Percentiles rank a stretch among this genome's conserved stretches.
phyloP scores from a whole-genome alignment of 2,329 filamentous ascomycete genomes.

The Botrytis pseudocinerea region DNA sequence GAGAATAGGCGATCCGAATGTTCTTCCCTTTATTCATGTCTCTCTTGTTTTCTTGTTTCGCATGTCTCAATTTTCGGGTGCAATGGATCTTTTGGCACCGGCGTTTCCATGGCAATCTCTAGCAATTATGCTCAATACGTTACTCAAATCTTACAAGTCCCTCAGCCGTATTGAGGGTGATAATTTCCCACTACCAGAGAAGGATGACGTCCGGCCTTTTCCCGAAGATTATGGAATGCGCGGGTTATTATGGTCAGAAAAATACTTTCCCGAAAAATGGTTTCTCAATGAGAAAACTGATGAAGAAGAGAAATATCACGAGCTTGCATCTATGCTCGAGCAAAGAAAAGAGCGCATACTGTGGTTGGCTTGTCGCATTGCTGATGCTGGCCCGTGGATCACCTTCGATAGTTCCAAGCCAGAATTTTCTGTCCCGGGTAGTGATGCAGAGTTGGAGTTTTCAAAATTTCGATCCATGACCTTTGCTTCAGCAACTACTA shows the following conservation, averaged over 20 bases:
- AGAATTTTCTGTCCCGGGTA: slow-evolving; percentile 16
- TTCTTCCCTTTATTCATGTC: slow-evolving; percentile 32
- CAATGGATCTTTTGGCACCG: slow-evolving; percentile 27
- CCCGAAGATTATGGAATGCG: slow-evolving; percentile 34
- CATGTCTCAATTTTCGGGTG: slow-evolving; percentile 28
- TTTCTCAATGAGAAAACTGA: slow-evolving; percentile 34
- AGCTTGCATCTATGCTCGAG: slow-evolving; percentile 35
- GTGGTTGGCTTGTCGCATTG: slow-evolving; percentile 30
- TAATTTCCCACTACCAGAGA: slow-evolving; percentile 31
- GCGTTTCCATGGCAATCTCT: slow-evolving; percentile 32
- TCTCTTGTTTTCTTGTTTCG: slow-evolving; percentile 31
- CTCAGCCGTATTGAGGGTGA: slow-evolving; percentile 26
- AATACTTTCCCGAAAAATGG: slow-evolving; percentile 33
- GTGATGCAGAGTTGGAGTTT: slow-evolving; percentile 3
- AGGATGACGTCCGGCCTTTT: slow-evolving; percentile 31
- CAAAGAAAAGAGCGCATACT: slow-evolving; percentile 35
- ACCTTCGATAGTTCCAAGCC: slow-evolving; percentile 20
- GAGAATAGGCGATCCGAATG: slow-evolving; percentile 33
- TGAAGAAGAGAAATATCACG: slow-evolving; percentile 37
- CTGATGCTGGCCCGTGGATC: slow-evolving; percentile 21
- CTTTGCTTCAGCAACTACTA: slow-evolving; percentile 19
- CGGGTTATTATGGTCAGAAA: slow-evolving; percentile 30
- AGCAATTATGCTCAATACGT: slow-evolving; percentile 29
- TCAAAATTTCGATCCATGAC: slow-evolving; percentile 14
- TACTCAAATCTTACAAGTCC: slow-evolving; percentile 22